Base-by-base conservation (phyloP, 768 basidiomycete species). In the Rhodotorula graminis region DNA sequence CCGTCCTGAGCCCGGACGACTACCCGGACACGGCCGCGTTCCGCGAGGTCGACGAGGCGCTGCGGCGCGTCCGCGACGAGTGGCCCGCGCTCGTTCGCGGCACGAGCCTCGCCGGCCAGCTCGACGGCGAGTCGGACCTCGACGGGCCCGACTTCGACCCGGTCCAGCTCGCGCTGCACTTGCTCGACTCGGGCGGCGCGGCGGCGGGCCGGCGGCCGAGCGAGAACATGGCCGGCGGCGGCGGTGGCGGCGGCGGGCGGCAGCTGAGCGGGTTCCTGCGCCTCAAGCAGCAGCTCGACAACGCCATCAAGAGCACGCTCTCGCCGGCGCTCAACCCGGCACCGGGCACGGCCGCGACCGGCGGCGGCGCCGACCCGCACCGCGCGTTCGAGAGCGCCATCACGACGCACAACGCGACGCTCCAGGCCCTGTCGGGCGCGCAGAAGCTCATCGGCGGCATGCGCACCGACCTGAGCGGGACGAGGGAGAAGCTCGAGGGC, bases 321-420 rank as follows among this genome's bases (percentile, higher is more conserved):
- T 91, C 93, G 77, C 89, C 91, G 89, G 80, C 79, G 89, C 21
- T 90, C 29, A 82, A 94, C 42, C 91, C 91, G 80, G 90, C 91
- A 4, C 90, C 94, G 33, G 44, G 44, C 44, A 18, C 44, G 18
- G 11, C 8, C 14, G 44, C 50, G 50, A 37, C 37, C 37, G 23
- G 50, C 6, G 25, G 50, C 50, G 90, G 92, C 78, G 88, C 90
- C 90, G 81, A 80, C 90, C 47, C 97, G 78, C 96, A 94, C 80
- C 89, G 95, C 81, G 88, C 93, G 5, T 98, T 97, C 80, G 93
- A 92, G 56, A 88, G 92, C n/a, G 89, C 93, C 0, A 83, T 98
- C 33, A 92, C 94, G 0, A 92, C 92, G 75, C 96, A 98, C 80
- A 86, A 91, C 4, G 85, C 88, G 5, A 84, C 97, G 21, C 77